phyloP scores from a whole-genome alignment of 495 filamentous ascomycete species.

The Annulohypoxylon maeteangense region DNA sequence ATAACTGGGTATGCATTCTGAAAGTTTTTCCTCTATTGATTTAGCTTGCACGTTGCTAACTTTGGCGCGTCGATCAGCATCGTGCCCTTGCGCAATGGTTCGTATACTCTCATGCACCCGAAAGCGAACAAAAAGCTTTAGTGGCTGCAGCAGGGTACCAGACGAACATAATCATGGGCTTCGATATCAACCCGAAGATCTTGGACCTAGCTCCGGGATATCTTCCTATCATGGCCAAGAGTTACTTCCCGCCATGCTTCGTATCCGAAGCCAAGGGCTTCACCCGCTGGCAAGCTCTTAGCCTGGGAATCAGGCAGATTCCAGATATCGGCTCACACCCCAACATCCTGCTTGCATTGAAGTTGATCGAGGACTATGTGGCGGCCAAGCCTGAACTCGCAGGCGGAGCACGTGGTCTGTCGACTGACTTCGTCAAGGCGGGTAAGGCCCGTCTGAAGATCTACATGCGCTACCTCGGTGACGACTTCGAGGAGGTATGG shows the following conservation, averaged over 20 bases:
- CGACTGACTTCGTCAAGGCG: constrained; percentile 1
- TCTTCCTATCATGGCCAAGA: constrained; percentile 8
- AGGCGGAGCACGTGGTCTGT: background rate
- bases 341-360: constrained; percentile 1
- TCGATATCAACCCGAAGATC: constrained; percentile 1
- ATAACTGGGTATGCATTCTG: background rate
- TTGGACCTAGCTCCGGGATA: background rate
- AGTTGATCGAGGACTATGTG: constrained; percentile 10
- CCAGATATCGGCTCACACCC: background rate
- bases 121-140: background rate
- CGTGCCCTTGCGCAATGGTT: constrained; percentile 8
- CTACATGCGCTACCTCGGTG: constrained; percentile 10
- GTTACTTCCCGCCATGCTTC: background rate
- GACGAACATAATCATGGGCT: constrained; percentile 7
- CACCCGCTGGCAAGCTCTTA: background rate
- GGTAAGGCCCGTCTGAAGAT: constrained; percentile 7
- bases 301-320: constrained; percentile 1
- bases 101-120: background rate
- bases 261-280: constrained; percentile 1
- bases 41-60: no score
- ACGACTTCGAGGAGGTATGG: constrained; percentile 6
- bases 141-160: background rate
- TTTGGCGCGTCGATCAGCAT: background rate
- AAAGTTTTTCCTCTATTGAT: background rate
- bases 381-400: background rate